Percentiles rank a stretch among this genome's conserved stretches.
These are phyloP conservation scores for Euclidium syriacum DNA, from an alignment of 345 rosid genomes.

Conservation along the genomic window DNA sequence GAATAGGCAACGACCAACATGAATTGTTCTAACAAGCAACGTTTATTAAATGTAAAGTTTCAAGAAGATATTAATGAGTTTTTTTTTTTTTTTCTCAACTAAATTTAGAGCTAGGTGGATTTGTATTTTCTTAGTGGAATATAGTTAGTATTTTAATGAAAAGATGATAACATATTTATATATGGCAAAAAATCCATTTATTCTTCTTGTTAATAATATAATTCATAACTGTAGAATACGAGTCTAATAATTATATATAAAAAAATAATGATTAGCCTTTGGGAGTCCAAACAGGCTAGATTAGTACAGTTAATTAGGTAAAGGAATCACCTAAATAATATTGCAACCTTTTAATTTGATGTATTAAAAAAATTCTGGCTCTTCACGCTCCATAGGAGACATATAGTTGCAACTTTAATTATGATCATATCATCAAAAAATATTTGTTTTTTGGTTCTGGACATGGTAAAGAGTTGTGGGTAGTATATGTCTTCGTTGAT, in stretches of 20 bases:
- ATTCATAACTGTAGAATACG: background rate
- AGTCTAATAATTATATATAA: background rate
- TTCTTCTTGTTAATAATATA: background rate
- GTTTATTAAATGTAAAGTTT: background rate
- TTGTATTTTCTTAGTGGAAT: background rate
- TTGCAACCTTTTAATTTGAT: conserved; percentile 5
- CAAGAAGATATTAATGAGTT: background rate
- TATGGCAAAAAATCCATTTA: background rate
- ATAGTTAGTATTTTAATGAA: background rate
- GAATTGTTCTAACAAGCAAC: conserved; percentile 20
- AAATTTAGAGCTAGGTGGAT: background rate
- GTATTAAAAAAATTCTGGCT: conserved; percentile 20
- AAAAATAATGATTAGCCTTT: conserved; percentile 1
- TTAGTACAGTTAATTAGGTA: conserved; percentile 12
- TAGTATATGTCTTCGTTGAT: conserved; percentile 27
- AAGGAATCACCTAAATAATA: conserved; percentile 9
- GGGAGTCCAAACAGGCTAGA: conserved; percentile 6
- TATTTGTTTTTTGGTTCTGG: background rate
- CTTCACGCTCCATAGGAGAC: conserved; percentile 26
- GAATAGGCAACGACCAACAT: conserved; percentile 7
- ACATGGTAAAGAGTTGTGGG: conserved; percentile 9
- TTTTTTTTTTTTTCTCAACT: background rate
- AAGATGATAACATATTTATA: background rate
- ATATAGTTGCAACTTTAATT: background rate
- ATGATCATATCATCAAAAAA: background rate